Percentiles rank a stretch among this genome's conserved stretches.
Evolutionary conservation across 1,139 yeast genomes (phyloP).

Genomic region (Starmera stellimalicola): DNA sequence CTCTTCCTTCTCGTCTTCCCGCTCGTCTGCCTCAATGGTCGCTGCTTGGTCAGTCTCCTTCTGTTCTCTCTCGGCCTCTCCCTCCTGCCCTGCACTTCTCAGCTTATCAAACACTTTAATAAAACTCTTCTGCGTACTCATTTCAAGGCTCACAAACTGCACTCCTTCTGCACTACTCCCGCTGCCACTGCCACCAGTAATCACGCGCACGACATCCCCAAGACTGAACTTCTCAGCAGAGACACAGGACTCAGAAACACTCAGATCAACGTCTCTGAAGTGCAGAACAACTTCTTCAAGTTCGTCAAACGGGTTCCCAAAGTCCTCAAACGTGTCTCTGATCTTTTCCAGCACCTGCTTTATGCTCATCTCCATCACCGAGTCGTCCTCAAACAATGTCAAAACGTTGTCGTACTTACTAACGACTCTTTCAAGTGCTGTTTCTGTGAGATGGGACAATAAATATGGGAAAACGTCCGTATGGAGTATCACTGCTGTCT

Average conservation of each 20-base stretch:
- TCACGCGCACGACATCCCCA: conserved; percentile 11
- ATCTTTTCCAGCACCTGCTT: conserved; percentile 10
- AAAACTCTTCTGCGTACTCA: conserved; percentile 10
- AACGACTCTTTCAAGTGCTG: conserved; percentile 2
- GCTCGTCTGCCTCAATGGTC: not conserved
- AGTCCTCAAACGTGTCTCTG: conserved; percentile 10
- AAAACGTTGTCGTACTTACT: conserved; percentile 8
- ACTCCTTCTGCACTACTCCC: conserved; percentile 7
- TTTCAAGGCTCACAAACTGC: conserved; percentile 4
- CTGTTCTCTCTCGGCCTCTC: not conserved
- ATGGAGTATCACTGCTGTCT: conserved; percentile 13
- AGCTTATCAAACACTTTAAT: conserved; percentile 1
- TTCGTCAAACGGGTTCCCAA: conserved; percentile 13
- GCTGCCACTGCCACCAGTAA: conserved; percentile 3
- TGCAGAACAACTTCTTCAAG: conserved; percentile 11
- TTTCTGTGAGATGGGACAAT: conserved; percentile 11
- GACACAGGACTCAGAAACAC: conserved; percentile 10
- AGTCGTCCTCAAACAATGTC: conserved; percentile 12
- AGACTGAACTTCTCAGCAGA: conserved; percentile 10
- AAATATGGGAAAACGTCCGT: conserved; percentile 14
- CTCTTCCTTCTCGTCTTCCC: not conserved
- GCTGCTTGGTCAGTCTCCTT: not conserved
- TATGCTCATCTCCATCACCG: conserved; percentile 6
- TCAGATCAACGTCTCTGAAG: conserved; percentile 13
- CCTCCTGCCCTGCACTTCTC: not conserved